Conservation (phyloP, 257 asterid species). For the Nicotiana paniculata region DNA sequence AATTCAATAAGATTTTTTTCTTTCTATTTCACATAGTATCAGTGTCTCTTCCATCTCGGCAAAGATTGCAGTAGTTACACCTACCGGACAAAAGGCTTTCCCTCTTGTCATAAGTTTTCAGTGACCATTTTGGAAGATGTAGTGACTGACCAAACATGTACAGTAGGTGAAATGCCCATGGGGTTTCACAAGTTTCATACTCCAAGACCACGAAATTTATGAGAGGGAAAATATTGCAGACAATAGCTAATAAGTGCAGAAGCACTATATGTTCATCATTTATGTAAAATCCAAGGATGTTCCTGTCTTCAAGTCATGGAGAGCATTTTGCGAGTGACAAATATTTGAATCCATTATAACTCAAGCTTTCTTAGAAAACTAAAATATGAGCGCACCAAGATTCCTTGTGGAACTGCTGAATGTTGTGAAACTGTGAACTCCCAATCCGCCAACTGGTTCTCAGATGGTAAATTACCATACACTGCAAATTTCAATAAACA, state of each 20-base stretch:
- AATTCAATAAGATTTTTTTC: not conserved
- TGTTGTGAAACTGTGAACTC: conserved; percentile 91
- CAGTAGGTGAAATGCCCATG: not conserved
- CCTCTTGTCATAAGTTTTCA: not conserved
- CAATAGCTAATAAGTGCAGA: not conserved
- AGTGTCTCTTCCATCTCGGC: not conserved
- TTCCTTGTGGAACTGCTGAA: conserved; percentile 51
- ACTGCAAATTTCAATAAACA: conserved; percentile 35
- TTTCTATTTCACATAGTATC: not conserved
- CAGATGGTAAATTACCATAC: conserved; percentile 90
- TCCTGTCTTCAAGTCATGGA: not conserved
- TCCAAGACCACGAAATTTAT: not conserved
- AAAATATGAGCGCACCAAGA: conserved; percentile 26
- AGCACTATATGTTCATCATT: not conserved
- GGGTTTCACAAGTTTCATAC: not conserved
- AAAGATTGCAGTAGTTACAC: not conserved
- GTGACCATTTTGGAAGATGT: not conserved
- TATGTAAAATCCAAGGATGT: not conserved
- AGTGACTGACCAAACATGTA: not conserved
- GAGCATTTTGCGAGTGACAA: not conserved
- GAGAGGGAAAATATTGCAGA: not conserved
- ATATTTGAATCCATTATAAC: not conserved
- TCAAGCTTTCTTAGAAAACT: conserved; percentile 2
- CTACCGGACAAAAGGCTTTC: not conserved
- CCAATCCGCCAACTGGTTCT: conserved; percentile 86